Conservation (phyloP, 495 filamentous ascomycete species). For the Opeltia flavorubescens region DNA sequence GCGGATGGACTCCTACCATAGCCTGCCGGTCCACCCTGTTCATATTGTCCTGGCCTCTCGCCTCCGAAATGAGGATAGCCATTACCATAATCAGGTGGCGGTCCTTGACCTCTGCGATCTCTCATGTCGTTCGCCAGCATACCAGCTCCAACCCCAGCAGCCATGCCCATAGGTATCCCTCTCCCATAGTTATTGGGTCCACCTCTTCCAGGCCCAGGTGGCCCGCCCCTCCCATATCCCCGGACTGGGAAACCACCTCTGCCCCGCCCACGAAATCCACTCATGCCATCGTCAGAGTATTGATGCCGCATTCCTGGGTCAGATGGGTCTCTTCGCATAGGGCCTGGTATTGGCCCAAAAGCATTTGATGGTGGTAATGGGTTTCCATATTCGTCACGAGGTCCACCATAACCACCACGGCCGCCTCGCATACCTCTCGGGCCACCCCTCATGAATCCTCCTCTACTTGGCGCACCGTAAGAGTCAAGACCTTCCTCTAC, state of each 20-base stretch:
- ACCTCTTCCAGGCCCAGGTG: slow-evolving; percentile 21
- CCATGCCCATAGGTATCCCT: slow-evolving; percentile 21
- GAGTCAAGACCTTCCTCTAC: slow-evolving; percentile 15
- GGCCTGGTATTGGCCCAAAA: slow-evolving; percentile 22
- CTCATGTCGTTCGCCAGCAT: slow-evolving; percentile 21
- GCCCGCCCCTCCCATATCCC: slow-evolving; percentile 42
- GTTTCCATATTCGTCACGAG: slow-evolving; percentile 58
- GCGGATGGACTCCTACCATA: slow-evolving; percentile 14
- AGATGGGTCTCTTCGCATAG: slow-evolving; percentile 26
- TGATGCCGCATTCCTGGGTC: slow-evolving; percentile 41
- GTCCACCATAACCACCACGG: slow-evolving; percentile 22
- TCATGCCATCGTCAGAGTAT: slow-evolving; percentile 48
- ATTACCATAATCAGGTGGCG: slow-evolving; percentile 31
- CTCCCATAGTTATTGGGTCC: slow-evolving; percentile 12
- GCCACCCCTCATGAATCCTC: slow-evolving; percentile 9
- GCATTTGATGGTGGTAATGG: slow-evolving; percentile 34
- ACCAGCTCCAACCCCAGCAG: slow-evolving; percentile 14
- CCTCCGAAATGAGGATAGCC: slow-evolving; percentile 18
- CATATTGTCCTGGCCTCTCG: slow-evolving; percentile 10
- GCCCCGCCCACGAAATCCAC: slow-evolving; percentile 40
- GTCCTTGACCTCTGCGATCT: slow-evolving; percentile 29
- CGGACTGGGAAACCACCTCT: slow-evolving; percentile 40
- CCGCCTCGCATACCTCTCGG: slow-evolving; percentile 14
- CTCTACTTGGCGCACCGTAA: slow-evolving; percentile 11
- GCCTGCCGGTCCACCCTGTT: slow-evolving; percentile 4